Conservation (phyloP, 495 filamentous ascomycete genomes). For the Astrocystis sublimbata region DNA sequence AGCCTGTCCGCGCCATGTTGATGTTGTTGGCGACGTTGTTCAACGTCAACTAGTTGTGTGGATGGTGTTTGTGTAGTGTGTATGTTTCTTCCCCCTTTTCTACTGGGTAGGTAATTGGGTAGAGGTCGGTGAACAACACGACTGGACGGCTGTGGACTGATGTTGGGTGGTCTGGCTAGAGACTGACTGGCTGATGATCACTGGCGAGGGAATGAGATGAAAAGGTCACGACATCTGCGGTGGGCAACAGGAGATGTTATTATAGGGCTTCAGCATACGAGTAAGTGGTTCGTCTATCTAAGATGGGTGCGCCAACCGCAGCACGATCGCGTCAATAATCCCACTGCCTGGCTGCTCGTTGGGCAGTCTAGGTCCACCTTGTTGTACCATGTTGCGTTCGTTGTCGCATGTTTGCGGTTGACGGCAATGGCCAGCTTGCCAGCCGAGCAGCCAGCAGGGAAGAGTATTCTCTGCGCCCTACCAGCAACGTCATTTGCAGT, state of each 20-base stretch:
- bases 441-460: too few species aligned
- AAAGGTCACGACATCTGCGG: neutral
- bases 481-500: constrained; percentile 15
- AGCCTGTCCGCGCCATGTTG: constrained; percentile 49
- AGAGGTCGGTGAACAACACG: neutral
- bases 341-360: neutral
- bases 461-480: neutral
- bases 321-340: constrained; percentile 1
- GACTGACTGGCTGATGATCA: neutral
- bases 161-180: neutral
- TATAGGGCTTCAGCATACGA: neutral
- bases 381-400: constrained; percentile 5
- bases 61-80: neutral
- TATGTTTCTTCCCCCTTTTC: neutral
- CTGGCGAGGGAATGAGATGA: neutral
- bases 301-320: neutral
- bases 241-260: neutral
- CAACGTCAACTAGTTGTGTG: neutral
- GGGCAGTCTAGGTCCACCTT: too few species aligned
- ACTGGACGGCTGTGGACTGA: neutral
- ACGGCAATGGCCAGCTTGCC: too few species aligned
- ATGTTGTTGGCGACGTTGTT: constrained; percentile 29
- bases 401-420: neutral
- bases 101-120: neutral
- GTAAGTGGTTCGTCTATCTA: neutral